Evolutionary conservation across 2,329 filamentous ascomycete genomes (phyloP), one percentile per base, ranked within the genome.

Genomic region (Xylariaceae sp.): DNA sequence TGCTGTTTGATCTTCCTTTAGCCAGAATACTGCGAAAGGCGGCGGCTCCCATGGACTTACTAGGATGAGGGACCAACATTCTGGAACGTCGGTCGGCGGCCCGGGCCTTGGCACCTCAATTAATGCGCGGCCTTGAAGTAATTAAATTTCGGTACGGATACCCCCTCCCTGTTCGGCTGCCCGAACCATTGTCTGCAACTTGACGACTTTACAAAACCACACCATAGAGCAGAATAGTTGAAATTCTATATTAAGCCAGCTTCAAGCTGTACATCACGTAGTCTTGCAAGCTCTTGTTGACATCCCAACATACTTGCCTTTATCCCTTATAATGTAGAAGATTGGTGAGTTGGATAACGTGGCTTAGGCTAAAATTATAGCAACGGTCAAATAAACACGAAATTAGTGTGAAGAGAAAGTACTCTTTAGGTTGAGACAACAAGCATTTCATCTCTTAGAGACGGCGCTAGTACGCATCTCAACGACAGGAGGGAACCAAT

Each of bases 1-100:
- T 52, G 26, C 26, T 65, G 70, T 74, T 72, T 75, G 72, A 75
- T 75, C 72, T 66, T 61, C 73, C 62, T 75, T 75, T 75, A 75
- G 73, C 73, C 74, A 75, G 69, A 74, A 73, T 73, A 46, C 60
- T 53, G 56, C 50, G 49, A 61, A 53, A 67, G 56, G 45, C 33
- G 48, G 62, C 58, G 53, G 34, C 53, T 60, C 57, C 62, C 57
- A 61, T 62, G 44, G 61, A 28, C 49, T 66, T 58, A 52, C 64
- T 19, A 39, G 43, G 37, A 50, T 56, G 11, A 40, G 26, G 29
- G 53, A 33, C 45, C 51, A 67, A 60, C 60, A 59, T 63, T 71
- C 67, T 71, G 72, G 70, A 73, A 72, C 70, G 69, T 74, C 69
- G 71, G 70, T 70, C 66, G 65, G 64, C 73, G 73, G 73, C 65